Evolutionary conservation across 306 rosid genomes (phyloP).

Genomic region (Rubus idaeus): DNA sequence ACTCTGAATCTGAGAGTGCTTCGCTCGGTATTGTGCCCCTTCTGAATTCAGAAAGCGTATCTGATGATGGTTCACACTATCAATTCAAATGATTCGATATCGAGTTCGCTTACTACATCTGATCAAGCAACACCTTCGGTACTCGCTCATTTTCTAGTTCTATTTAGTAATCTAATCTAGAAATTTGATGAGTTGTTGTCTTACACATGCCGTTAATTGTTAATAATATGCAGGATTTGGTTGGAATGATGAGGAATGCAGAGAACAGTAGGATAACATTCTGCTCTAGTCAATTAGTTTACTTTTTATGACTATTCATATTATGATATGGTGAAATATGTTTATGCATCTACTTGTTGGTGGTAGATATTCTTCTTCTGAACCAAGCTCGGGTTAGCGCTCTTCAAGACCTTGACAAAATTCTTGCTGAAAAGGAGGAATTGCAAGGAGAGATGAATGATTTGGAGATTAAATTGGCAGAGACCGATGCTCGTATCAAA

Average conservation of each 20-base stretch:
- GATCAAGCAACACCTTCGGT: conserved; percentile 48
- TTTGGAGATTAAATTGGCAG: conserved; percentile 72
- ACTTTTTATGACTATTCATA: conserved; percentile 14
- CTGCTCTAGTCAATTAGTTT: conserved; percentile 14
- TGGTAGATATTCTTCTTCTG: conserved; percentile 72
- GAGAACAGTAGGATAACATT: conserved; percentile 69
- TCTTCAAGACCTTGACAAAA: conserved; percentile 72
- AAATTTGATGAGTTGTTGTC: conserved; percentile 1
- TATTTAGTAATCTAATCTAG: neutral
- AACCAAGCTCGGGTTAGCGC: conserved; percentile 77
- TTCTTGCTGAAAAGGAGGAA: conserved; percentile 68
- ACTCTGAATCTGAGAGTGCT: conserved; percentile 35
- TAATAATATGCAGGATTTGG: conserved; percentile 49
- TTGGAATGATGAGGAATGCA: conserved; percentile 72
- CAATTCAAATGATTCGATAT: conserved; percentile 33
- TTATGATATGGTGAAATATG: conserved; percentile 19
- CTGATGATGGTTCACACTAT: conserved; percentile 24
- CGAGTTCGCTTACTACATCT: conserved; percentile 22
- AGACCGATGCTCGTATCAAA: conserved; percentile 64
- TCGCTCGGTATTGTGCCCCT: conserved; percentile 31
- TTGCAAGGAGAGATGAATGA: conserved; percentile 68
- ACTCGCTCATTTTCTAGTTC: conserved; percentile 4
- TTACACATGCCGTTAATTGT: conserved; percentile 34
- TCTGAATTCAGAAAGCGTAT: conserved; percentile 33
- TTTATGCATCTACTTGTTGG: conserved; percentile 23